These are phyloP conservation scores for Dioscorea zingiberensis DNA, from an alignment of 106 monocot species.

Conservation along the genomic window DNA sequence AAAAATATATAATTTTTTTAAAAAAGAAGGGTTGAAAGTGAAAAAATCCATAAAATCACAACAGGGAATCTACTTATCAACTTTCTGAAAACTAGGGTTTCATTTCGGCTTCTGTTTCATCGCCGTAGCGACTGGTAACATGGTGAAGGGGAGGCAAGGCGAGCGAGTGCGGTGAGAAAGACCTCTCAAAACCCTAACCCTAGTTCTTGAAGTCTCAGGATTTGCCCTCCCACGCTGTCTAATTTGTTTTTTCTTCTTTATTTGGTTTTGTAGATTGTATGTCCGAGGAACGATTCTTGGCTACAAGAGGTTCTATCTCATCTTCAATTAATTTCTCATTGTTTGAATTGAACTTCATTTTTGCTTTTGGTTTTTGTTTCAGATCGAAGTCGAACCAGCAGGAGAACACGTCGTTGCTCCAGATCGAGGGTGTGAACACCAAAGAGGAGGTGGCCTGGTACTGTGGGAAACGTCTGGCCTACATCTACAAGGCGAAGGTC, in stretches of 20 bases:
- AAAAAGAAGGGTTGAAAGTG: too few species aligned
- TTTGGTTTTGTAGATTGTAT: slow-evolving; percentile 40
- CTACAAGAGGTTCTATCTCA: slow-evolving; percentile 52
- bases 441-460: slow-evolving; percentile 46
- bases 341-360: not conserved
- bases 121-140: slow-evolving; percentile 1
- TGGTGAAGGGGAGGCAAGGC: slow-evolving; percentile 52
- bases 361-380: slow-evolving; percentile 3
- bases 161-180: slow-evolving; percentile 40
- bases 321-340: too few species aligned
- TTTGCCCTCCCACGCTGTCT: not conserved
- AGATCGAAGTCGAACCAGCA: slow-evolving; percentile 43
- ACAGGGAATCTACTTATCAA: too few species aligned
- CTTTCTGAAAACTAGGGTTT: too few species aligned
- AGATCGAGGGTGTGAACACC: slow-evolving; percentile 55
- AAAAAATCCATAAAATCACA: too few species aligned
- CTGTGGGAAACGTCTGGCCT: slow-evolving; percentile 29
- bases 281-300: slow-evolving; percentile 78
- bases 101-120: too few species aligned
- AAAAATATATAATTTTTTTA: too few species aligned
- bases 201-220: not conserved
- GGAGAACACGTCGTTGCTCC: slow-evolving; percentile 44
- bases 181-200: not conserved
- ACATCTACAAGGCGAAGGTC: slow-evolving; percentile 43
- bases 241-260: not conserved